These are phyloP conservation scores for Diversispora eburnea DNA, from an alignment of 192 early-diverging fungal genomes.

Conservation along the genomic window DNA sequence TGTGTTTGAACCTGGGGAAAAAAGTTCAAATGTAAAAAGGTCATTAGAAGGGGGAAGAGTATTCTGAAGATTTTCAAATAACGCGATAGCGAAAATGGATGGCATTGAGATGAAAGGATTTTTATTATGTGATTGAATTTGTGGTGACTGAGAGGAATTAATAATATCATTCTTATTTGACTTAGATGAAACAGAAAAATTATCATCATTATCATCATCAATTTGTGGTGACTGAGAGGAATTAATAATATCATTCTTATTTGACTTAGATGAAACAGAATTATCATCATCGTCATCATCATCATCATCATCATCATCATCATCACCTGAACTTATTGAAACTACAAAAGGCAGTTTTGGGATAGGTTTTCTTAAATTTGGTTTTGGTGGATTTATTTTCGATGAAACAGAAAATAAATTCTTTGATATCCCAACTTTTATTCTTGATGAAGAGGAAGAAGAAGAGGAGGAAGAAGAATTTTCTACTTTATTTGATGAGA, in stretches of 20 bases:
- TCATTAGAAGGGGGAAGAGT: background rate
- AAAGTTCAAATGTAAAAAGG: slow-evolving; percentile 18
- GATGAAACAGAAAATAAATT: background rate
- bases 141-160: background rate
- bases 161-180: background rate
- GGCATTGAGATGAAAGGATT: background rate
- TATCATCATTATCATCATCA: no score
- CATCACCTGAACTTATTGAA: no score
- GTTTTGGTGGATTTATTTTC: no score
- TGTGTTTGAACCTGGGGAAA: slow-evolving; percentile 2
- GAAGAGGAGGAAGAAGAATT: background rate
- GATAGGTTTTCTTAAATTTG: background rate
- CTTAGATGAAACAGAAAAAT: background rate
- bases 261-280: background rate
- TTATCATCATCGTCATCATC: no score
- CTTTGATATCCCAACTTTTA: background rate
- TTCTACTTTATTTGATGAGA: background rate
- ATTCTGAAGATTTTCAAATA: background rate
- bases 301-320: no score
- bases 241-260: no score
- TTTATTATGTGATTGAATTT: background rate
- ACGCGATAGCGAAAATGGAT: background rate
- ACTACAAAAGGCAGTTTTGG: background rate
- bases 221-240: background rate
- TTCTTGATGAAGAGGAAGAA: background rate